These are phyloP conservation scores for Bruguiera gymnorhiza DNA, from an alignment of 345 rosid species.

Conservation along the genomic window DNA sequence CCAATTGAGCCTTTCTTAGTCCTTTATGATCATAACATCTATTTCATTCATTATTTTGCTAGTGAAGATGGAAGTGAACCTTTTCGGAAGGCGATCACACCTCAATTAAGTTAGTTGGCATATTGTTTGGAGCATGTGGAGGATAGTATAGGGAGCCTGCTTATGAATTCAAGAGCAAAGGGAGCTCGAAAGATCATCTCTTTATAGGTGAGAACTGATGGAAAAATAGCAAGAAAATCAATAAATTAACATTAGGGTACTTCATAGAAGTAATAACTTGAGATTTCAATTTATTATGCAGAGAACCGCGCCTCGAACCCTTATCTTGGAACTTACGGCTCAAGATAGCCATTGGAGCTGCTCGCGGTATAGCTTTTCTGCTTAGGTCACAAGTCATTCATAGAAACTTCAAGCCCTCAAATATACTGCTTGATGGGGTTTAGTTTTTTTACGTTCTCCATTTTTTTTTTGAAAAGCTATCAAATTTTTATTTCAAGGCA, in stretches of 20 bases:
- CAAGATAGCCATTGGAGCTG: constrained; percentile 72
- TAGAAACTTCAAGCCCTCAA: constrained; percentile 52
- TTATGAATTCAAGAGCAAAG: constrained; percentile 74
- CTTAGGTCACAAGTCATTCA: constrained; percentile 71
- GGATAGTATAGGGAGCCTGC: constrained; percentile 44
- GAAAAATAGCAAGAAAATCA: not conserved
- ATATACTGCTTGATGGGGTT: constrained; percentile 22
- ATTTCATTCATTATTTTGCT: constrained; percentile 2
- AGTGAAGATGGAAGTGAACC: constrained; percentile 71
- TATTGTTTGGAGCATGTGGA: constrained; percentile 55
- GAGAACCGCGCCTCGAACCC: constrained; percentile 50
- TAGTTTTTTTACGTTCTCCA: too few species aligned
- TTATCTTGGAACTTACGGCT: constrained; percentile 77
- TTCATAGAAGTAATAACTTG: not conserved
- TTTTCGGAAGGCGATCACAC: constrained; percentile 65
- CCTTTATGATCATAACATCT: not conserved
- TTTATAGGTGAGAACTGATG: constrained; percentile 59
- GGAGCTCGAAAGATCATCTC: constrained; percentile 72
- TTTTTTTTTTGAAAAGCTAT: too few species aligned
- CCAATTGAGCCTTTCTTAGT: too few species aligned
- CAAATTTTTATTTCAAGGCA: too few species aligned
- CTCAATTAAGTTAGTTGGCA: constrained; percentile 70
- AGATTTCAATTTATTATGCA: constrained; percentile 19
- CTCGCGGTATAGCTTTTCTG: constrained; percentile 67
- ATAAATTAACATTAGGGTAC: not conserved